These are phyloP conservation scores for Porphyrellus cyaneotinctus DNA, from an alignment of 768 basidiomycete genomes.

Conservation along the genomic window DNA sequence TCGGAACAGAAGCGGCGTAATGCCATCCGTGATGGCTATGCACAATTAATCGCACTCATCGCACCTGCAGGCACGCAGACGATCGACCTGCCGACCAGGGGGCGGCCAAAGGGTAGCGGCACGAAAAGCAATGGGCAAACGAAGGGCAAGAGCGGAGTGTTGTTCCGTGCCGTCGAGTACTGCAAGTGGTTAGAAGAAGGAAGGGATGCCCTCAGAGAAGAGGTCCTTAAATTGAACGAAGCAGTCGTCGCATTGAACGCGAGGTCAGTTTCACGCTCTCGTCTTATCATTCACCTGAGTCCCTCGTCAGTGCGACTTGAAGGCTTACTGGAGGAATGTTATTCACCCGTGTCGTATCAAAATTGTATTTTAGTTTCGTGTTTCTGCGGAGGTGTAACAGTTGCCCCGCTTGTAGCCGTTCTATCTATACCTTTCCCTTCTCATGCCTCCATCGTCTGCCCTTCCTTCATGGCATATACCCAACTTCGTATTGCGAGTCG, in stretches of 20 bases:
- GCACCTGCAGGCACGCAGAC: slow-evolving; percentile 72
- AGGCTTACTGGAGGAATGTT: neutral
- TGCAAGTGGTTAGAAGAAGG: slow-evolving; percentile 85
- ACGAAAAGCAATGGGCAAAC: slow-evolving; percentile 58
- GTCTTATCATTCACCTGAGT: neutral
- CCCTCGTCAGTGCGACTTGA: neutral
- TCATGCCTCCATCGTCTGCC: slow-evolving; percentile 22
- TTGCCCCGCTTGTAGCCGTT: slow-evolving; percentile 2
- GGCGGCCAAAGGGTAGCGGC: slow-evolving; percentile 77
- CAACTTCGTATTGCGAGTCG: slow-evolving; percentile 49
- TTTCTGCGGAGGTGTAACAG: neutral
- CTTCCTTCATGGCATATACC: slow-evolving; percentile 52
- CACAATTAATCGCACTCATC: slow-evolving; percentile 77
- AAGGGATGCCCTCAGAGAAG: slow-evolving; percentile 60
- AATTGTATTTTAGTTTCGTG: slow-evolving; percentile 8
- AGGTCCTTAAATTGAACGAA: slow-evolving; percentile 64
- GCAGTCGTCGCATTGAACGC: slow-evolving; percentile 23
- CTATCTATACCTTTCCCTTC: neutral
- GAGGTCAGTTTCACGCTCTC: slow-evolving; percentile 12
- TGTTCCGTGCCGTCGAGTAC: slow-evolving; percentile 85
- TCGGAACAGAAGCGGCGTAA: slow-evolving; percentile 93
- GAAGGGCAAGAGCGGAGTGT: slow-evolving; percentile 86
- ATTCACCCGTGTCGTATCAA: neutral
- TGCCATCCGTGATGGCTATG: slow-evolving; percentile 86
- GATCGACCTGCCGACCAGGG: slow-evolving; percentile 71